Conservation (phyloP, 2,329 filamentous ascomycete genomes). For the Arthrinium phaeospermum region DNA sequence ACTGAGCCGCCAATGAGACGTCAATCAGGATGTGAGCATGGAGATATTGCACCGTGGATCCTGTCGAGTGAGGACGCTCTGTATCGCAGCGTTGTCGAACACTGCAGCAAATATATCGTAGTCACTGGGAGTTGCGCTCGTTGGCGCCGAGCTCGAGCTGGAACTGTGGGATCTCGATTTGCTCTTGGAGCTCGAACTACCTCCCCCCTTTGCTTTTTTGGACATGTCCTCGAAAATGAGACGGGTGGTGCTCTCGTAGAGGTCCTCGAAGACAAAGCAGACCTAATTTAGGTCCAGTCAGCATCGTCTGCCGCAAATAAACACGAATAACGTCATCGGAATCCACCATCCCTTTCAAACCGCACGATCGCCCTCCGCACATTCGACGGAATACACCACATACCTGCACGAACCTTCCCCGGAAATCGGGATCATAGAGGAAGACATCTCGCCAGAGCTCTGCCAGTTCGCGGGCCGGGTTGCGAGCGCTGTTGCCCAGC, state of each 20-base stretch:
- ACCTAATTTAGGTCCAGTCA: constrained; percentile 35
- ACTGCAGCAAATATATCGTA: constrained; percentile 55
- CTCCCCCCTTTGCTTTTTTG: constrained; percentile 52
- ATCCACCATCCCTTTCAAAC: too few relatives aligned
- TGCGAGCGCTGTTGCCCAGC: constrained; percentile 66
- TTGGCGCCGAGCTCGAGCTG: constrained; percentile 34
- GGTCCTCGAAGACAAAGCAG: constrained; percentile 69
- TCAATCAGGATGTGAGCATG: constrained; percentile 51
- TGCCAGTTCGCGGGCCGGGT: constrained; percentile 68
- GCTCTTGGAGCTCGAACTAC: constrained; percentile 35
- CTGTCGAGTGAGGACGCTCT: constrained; percentile 54
- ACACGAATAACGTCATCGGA: background rate
- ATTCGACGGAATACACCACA: background rate
- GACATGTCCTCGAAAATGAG: constrained; percentile 60
- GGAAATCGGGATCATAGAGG: constrained; percentile 66
- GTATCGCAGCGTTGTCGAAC: constrained; percentile 57
- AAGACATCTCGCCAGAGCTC: constrained; percentile 70
- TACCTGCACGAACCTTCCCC: constrained; percentile 63
- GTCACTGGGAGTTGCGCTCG: constrained; percentile 27
- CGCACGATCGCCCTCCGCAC: background rate
- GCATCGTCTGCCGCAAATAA: background rate
- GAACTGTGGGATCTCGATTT: constrained; percentile 39
- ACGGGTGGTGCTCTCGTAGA: constrained; percentile 56
- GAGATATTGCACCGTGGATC: constrained; percentile 61
- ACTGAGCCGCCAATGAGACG: background rate